Evolutionary conservation across 768 basidiomycete species (phyloP).

Genomic region (Leccinum longicurvipes): DNA sequence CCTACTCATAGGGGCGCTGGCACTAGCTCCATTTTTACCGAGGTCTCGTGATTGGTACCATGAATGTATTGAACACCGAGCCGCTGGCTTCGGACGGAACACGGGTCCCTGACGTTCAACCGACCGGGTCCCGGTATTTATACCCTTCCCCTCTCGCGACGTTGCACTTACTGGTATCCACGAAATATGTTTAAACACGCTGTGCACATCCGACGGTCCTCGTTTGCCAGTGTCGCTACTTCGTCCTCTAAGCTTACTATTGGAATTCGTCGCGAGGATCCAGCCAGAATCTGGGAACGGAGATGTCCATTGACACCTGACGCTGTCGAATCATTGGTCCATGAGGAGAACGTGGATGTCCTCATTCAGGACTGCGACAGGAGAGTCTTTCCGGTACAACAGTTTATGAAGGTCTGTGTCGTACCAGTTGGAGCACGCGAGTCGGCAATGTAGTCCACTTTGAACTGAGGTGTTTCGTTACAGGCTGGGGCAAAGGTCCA

Average conservation of each 20-base stretch:
- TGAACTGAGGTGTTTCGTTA: conserved; percentile 1
- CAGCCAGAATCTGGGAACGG: conserved; percentile 80
- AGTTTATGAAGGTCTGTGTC: conserved; percentile 59
- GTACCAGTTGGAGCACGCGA: not conserved
- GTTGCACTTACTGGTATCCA: not conserved
- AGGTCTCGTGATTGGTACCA: not conserved
- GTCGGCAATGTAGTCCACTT: not conserved
- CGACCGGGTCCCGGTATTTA: conserved; percentile 8
- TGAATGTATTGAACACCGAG: not conserved
- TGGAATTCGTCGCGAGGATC: conserved; percentile 76
- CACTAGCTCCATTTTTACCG: not conserved
- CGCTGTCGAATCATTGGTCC: conserved; percentile 60
- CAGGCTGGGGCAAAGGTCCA: conserved; percentile 78
- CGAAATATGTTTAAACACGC: conserved; percentile 18
- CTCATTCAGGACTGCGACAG: conserved; percentile 74
- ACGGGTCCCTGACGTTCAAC: not conserved
- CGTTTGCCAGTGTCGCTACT: conserved; percentile 19
- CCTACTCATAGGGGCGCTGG: too few relatives aligned
- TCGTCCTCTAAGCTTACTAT: conserved; percentile 38
- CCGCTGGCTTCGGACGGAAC: conserved; percentile 19
- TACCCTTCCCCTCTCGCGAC: not conserved
- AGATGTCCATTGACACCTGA: conserved; percentile 80
- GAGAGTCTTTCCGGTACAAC: conserved; percentile 62
- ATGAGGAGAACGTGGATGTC: conserved; percentile 56
- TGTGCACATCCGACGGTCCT: conserved; percentile 20